Evolutionary conservation across 345 rosid genomes (phyloP).

Genomic region (Odontarrhena argentea): DNA sequence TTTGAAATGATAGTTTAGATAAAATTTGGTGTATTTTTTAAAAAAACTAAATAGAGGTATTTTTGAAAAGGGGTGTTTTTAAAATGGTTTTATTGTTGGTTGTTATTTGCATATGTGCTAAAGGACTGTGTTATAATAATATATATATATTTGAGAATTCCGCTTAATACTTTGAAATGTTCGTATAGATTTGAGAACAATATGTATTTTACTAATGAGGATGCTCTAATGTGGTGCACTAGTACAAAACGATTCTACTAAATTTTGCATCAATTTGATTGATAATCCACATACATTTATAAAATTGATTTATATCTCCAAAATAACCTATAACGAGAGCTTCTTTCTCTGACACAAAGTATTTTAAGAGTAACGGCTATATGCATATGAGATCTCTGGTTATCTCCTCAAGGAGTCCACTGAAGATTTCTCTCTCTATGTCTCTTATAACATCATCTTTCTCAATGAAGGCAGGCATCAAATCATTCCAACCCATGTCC

Average conservation of each 20-base stretch:
- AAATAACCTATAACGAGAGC: slow-evolving; percentile 10
- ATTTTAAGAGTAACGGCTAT: slow-evolving; percentile 14
- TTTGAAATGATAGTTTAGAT: no score
- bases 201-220: no score
- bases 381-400: slow-evolving; percentile 56
- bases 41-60: no score
- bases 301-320: slow-evolving; percentile 12
- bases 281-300: not conserved
- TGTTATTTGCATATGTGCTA: no score
- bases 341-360: not conserved
- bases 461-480: slow-evolving; percentile 51
- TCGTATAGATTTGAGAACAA: no score
- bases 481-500: slow-evolving; percentile 77
- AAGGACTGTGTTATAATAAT: no score
- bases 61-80: no score
- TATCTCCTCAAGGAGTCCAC: slow-evolving; percentile 66
- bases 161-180: no score
- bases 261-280: not conserved
- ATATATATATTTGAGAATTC: no score
- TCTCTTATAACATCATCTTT: slow-evolving; percentile 74
- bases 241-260: not conserved
- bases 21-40: no score
- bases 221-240: no score
- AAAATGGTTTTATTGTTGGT: no score
- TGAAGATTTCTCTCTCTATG: slow-evolving; percentile 68